Base-by-base conservation (phyloP, 176 grass and related monocot genomes). In the Musa troglodytarum region DNA sequence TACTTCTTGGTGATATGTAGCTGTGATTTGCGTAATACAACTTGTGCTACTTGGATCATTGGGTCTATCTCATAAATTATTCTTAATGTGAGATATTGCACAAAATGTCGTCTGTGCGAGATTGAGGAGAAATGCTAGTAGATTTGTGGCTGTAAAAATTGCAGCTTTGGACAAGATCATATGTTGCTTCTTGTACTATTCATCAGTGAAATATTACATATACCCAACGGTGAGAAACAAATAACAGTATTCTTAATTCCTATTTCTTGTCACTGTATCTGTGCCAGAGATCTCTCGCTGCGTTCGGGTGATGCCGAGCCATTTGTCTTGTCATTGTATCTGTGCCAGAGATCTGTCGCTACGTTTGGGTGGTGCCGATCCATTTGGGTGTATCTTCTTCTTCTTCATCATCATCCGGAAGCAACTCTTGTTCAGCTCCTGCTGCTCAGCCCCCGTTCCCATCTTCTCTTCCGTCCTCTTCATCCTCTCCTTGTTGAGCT, bases 151-250 rank as follows among this genome's bases (percentile, higher is more conserved):
- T 68, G 25, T 43, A 68, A 14, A 34, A 68, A 5, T 43, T 68
- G 65, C 25, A 29, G 26, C 7, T 26, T 34, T 0, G 43, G 28
- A 68, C 11, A 24, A 16, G 65, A 16, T 68, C 57, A 68, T 68
- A 34, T 43, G 26, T 43, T 68, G 26, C 25, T 68, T 68, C 65
- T 68, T 68, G 34, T 43, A 34, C 65, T 68, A 68, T 29, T 68
- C 6, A 34, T 43, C 13, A 34, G 1, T 13, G 24, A 43, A 43
- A 43, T 43, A 43, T 43, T 43, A 43, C 34, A 43, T 43, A 43
- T 43, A 43, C 34, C 34, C 34, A 43, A 43, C 34, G 3, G 3
- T 43, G 34, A 43, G 34, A 43, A 43, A 43, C 34, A 43, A 43
- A 43, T 43, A 43, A 43, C 3, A 43, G 34, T 43, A 43, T 43